Evolutionary conservation across 495 filamentous ascomycete species (phyloP).

Genomic region (Penicillium chermesinum): DNA sequence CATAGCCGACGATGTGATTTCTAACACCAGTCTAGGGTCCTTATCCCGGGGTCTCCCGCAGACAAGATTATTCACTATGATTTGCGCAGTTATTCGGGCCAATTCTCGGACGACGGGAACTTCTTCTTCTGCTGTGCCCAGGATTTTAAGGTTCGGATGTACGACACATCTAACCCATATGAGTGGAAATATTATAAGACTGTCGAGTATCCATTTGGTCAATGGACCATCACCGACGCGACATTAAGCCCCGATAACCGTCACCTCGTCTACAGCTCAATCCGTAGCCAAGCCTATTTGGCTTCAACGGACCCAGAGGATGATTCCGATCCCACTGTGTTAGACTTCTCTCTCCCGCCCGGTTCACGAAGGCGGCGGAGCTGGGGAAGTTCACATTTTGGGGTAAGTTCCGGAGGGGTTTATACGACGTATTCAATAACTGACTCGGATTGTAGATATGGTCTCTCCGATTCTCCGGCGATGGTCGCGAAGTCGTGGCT

Average conservation of each 20-base stretch:
- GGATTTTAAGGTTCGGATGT: constrained; percentile 92
- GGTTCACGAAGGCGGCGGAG: constrained; percentile 31
- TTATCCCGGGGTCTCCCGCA: constrained; percentile 67
- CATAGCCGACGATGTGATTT: background rate
- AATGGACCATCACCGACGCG: constrained; percentile 96
- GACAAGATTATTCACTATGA: constrained; percentile 88
- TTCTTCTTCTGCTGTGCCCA: constrained; percentile 96
- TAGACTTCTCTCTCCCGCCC: constrained; percentile 63
- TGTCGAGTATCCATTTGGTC: constrained; percentile 74
- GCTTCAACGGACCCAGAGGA: constrained; percentile 82
- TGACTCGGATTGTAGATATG: constrained; percentile 56
- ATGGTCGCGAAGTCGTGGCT: constrained; percentile 86
- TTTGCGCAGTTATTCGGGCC: constrained; percentile 83
- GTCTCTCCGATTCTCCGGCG: constrained; percentile 88
- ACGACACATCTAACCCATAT: constrained; percentile 94
- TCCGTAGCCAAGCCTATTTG: constrained; percentile 73
- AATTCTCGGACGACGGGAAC: constrained; percentile 95
- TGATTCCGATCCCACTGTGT: constrained; percentile 64
- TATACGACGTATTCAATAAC: constrained; percentile 7
- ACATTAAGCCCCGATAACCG: constrained; percentile 87
- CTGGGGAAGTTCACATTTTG: constrained; percentile 44
- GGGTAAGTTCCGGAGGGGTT: constrained; percentile 30
- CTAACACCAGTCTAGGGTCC: constrained; percentile 3
- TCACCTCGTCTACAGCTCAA: constrained; percentile 84
- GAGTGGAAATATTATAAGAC: constrained; percentile 96